phyloP scores from a whole-genome alignment of 306 rosid genomes.

The Delonix regia region DNA sequence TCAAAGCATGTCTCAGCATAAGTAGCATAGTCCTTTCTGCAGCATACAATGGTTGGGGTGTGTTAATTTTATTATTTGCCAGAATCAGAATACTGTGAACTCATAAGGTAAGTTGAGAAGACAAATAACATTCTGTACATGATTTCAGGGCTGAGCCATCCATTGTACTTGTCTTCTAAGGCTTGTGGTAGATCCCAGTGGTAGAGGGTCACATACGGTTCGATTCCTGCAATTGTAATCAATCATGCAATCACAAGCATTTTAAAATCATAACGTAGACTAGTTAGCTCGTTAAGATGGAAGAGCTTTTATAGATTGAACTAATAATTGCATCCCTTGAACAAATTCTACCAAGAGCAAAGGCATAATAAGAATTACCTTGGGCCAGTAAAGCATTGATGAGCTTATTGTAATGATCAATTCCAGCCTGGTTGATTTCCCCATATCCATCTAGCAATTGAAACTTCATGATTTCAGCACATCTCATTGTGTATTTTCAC shows the following conservation, averaged over 20 bases:
- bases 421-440: slow-evolving; percentile 73
- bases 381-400: slow-evolving; percentile 78
- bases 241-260: slow-evolving; percentile 19
- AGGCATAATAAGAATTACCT: slow-evolving; percentile 46
- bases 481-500: background rate
- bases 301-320: slow-evolving; percentile 9
- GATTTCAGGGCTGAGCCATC: slow-evolving; percentile 81
- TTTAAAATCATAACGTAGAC: background rate
- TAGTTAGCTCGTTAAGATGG: background rate
- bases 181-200: slow-evolving; percentile 99
- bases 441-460: slow-evolving; percentile 71
- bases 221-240: slow-evolving; percentile 56
- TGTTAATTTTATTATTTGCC: background rate
- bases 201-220: slow-evolving; percentile 89
- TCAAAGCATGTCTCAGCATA: slow-evolving; percentile 85
- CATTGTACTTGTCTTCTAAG: slow-evolving; percentile 76
- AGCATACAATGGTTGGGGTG: slow-evolving; percentile 17
- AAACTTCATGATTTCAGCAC: slow-evolving; percentile 23
- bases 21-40: slow-evolving; percentile 73
- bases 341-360: background rate
- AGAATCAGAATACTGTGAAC: slow-evolving; percentile 13
- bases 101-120: background rate
- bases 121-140: slow-evolving; percentile 50
- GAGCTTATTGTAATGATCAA: slow-evolving; percentile 84
- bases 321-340: background rate